Conservation (phyloP, 2,329 filamentous ascomycete genomes). For the Fusarium gaditjirri region DNA sequence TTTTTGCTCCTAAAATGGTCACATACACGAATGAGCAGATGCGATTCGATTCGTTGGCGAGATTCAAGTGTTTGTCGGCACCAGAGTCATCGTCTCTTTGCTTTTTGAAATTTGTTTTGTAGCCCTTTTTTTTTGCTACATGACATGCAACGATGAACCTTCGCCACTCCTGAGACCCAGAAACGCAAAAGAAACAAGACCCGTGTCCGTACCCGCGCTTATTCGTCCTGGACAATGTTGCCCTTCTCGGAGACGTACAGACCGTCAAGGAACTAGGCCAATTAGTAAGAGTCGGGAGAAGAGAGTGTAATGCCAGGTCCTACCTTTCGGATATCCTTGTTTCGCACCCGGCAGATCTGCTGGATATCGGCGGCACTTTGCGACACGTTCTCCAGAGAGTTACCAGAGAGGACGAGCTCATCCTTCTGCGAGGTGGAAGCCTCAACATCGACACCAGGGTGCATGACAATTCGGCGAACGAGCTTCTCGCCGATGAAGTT, state of each 20-base stretch:
- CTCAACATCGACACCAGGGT: slow-evolving; percentile 89
- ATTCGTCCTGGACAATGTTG: slow-evolving; percentile 87
- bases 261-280: slow-evolving; percentile 93
- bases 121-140: slow-evolving; percentile 62
- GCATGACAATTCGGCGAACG: slow-evolving; percentile 91
- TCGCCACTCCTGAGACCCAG: slow-evolving; percentile 71
- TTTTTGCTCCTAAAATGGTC: slow-evolving; percentile 34
- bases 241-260: slow-evolving; percentile 99
- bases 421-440: slow-evolving; percentile 95
- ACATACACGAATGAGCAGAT: slow-evolving; percentile 23
- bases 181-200: slow-evolving; percentile 67
- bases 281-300: slow-evolving; percentile 36
- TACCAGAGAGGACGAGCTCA: slow-evolving; percentile 91
- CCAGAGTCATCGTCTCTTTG: slow-evolving; percentile 50
- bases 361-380: slow-evolving; percentile 99
- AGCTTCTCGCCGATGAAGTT: slow-evolving; percentile 99
- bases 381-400: slow-evolving; percentile 97
- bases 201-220: slow-evolving; percentile 54
- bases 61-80: slow-evolving; percentile 37
- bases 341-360: slow-evolving; percentile 98
- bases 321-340: slow-evolving; percentile 99
- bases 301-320: slow-evolving; percentile 34
- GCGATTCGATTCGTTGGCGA: slow-evolving; percentile 12
- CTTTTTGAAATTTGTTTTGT: slow-evolving; percentile 55
- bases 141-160: slow-evolving; percentile 71